Base-by-base conservation (phyloP, 2,329 filamentous ascomycete species). In the Fusarium sp. region DNA sequence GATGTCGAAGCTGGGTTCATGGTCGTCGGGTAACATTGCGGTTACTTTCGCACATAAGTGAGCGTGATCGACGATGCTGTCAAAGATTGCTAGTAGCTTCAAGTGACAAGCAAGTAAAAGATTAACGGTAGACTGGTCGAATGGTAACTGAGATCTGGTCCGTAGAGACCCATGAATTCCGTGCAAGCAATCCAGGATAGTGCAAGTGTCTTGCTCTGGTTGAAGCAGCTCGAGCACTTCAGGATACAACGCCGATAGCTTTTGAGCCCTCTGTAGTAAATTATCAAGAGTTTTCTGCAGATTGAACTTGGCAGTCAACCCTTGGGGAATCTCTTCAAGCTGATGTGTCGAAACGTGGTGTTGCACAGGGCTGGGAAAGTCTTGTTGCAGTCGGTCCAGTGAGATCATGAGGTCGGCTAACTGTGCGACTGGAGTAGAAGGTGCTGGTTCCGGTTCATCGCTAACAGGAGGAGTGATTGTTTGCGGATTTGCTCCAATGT, bases 81-180 rank as follows among this genome's bases (percentile, higher is more conserved):
- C 83, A n/a, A 84, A 73, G 6, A 84, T 71, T 56, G 84, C 83
- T 2, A 82, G 71, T 12, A 84, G 67, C 27, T 82, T 79, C 1
- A 80, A 65, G 62, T 86, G 84, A 16, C 83, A 84, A 5, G 81
- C 78, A 2, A 83, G 58, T 11, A 85, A 67, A 9, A 84, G 75
- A 29, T 81, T 80, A 12, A 84, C 73, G 14, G 85, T 70, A 10
- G 83, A 79, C 11, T 78, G 60, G 60, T 85, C 84, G 12, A 84
- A 46, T 1, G 53, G 66, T 2, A 69, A 38, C 9, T 57, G 27
- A 0, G 67, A 51, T 4, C 53, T 56, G 5, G 68, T 53, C 24
- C 77, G 72, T 17, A 79, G 33, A 4, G 67, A 57, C 11, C 68
- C 42, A 27, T 17, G 62, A 29, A 49, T 65, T 14, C 64, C 70